These are phyloP conservation scores for Dittrichia graveolens DNA, from an alignment of 129 eudicot species.

Conservation along the genomic window DNA sequence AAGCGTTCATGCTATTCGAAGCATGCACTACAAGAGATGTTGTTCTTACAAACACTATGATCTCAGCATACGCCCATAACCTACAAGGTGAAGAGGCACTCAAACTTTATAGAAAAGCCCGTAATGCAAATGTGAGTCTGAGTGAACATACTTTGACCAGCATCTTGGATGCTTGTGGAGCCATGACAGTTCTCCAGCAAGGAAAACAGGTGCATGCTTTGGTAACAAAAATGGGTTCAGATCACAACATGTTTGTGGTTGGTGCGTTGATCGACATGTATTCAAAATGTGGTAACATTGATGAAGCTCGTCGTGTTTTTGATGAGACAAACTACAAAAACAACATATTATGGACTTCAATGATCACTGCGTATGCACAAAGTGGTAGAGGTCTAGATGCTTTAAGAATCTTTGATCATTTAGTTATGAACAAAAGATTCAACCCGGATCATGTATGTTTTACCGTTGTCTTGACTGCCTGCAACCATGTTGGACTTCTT, in stretches of 20 bases:
- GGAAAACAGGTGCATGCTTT: constrained; percentile 51
- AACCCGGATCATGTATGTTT: constrained; percentile 52
- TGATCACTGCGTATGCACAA: constrained; percentile 48
- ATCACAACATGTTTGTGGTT: constrained; percentile 35
- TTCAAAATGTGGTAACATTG: constrained; percentile 49
- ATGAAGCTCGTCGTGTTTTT: constrained; percentile 44
- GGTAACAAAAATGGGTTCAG: constrained; percentile 46
- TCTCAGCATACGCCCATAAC: constrained; percentile 40
- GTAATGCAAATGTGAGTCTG: constrained; percentile 16
- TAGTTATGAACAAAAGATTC: constrained; percentile 30
- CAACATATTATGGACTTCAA: constrained; percentile 46
- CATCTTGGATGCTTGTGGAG: constrained; percentile 53
- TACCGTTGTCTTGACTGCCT: constrained; percentile 49
- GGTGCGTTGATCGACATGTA: constrained; percentile 53
- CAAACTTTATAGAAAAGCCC: constrained; percentile 34
- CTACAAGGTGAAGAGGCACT: constrained; percentile 40
- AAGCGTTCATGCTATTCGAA: constrained; percentile 31
- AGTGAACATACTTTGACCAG: constrained; percentile 47
- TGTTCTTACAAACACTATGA: constrained; percentile 39
- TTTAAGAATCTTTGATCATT: constrained; percentile 39
- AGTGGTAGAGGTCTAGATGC: constrained; percentile 51
- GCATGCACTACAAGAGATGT: constrained; percentile 25
- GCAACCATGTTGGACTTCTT: constrained; percentile 48
- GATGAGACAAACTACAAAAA: constrained; percentile 34
- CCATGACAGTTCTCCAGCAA: constrained; percentile 38